Evolutionary conservation across 1,284 basidiomycete genomes (phyloP), one percentile per base, ranked within the genome.

Genomic region (Cryptococcus sp.): DNA sequence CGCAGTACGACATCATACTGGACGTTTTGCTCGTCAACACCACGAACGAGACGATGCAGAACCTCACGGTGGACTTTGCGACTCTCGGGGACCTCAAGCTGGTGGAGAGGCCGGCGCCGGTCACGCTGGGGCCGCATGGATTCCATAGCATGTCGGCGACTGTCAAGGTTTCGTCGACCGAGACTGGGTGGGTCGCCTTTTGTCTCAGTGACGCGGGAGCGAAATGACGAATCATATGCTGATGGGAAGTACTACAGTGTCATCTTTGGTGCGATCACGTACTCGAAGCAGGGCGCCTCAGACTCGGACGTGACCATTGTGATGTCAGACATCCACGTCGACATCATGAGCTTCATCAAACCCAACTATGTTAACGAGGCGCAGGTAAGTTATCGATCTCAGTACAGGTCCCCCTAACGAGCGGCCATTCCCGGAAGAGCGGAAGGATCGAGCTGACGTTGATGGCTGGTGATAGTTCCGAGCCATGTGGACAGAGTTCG

Each of bases 331-430:
- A 94, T 98, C 58, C 56, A 66, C 78, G 91, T 98, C 64, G 96
- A 98, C 77, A 98, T 98, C 66, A 95, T 98, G 89, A 95, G 98
- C 77, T 98, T 98, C 78, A 98, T 98, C 80, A 92, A 96, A 76
- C 94, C 95, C 0, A 91, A 93, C 4, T 90, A 90, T 71, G 96
- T 93, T 78, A 96, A 88, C 57, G 95, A 99, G 77, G 86, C 89
- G 35, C 90, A 95, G 84, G 91, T 91, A 70, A 59, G 82, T 28
- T 35, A 7, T 3, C 18, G 23, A 23, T 53, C 15, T 38, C 7
- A 20, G 15, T 18, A 36, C 12, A 33, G 28, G 5, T 33, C 9
- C 4, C 5, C 28, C 28, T 9, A 33, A 9, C 28, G 4, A 33
- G 5, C 28, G 4, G 5, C 9, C 28, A 9, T 9, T 5, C 28